Evolutionary conservation across 352 stramenopile genomes (phyloP).

Genomic region (Pythium insidiosum): DNA sequence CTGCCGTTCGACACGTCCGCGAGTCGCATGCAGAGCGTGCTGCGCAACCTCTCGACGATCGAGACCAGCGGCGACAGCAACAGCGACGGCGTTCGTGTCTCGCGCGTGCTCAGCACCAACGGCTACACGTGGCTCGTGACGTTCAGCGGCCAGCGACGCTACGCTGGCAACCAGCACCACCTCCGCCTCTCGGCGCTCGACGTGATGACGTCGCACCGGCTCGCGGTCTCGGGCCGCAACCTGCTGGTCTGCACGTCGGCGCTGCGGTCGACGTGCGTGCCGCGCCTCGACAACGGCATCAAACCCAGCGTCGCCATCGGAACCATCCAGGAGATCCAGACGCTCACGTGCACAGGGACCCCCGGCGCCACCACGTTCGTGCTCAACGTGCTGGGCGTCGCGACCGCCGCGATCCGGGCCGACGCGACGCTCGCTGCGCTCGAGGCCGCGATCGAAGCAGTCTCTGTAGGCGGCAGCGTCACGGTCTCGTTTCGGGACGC

Average conservation of each 20-base stretch:
- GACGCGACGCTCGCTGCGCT: constrained; percentile 29
- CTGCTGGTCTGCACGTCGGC: constrained; percentile 50
- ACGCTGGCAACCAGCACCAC: constrained; percentile 51
- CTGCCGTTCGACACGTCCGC: constrained; percentile 84
- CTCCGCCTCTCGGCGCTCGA: constrained; percentile 35
- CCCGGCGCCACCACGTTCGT: constrained; percentile 34
- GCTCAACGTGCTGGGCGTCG: constrained; percentile 45
- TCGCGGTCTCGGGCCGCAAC: constrained; percentile 38
- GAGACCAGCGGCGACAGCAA: constrained; percentile 52
- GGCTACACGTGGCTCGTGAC: constrained; percentile 78
- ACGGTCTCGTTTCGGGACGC: constrained; percentile 29
- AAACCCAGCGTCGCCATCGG: constrained; percentile 32
- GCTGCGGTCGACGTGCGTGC: constrained; percentile 29
- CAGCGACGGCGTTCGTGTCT: constrained; percentile 25
- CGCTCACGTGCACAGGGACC: constrained; percentile 31
- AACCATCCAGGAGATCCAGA: constrained; percentile 45
- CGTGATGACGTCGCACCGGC: constrained; percentile 32
- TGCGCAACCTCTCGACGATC: constrained; percentile 48
- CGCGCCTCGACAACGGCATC: constrained; percentile 32
- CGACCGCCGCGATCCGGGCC: constrained; percentile 32
- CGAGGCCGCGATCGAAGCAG: constrained; percentile 39
- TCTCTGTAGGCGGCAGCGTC: constrained; percentile 53
- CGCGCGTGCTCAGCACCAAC: constrained; percentile 45
- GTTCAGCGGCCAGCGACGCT: constrained; percentile 38
- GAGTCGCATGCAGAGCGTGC: constrained; percentile 54